Conservation (phyloP, 805 yeast species). For the Yarrowia sp. region DNA sequence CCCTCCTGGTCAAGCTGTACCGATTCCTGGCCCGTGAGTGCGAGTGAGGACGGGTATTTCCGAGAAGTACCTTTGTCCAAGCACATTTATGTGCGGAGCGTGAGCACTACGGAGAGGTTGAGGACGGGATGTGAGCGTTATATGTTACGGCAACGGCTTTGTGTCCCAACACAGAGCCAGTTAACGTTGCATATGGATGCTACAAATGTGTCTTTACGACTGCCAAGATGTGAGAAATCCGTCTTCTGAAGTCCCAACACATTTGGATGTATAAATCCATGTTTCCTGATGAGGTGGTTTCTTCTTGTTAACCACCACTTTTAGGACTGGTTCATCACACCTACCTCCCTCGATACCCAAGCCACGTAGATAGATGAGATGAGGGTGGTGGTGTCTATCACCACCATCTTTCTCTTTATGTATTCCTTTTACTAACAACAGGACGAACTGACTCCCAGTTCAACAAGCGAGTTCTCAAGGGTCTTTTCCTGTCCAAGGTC, state of each 20-base stretch:
- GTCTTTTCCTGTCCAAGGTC: constrained; percentile 95
- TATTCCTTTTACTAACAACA: constrained; percentile 45
- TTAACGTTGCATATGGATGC: too few species aligned
- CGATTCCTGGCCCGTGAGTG: constrained; percentile 99
- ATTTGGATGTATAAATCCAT: too few species aligned
- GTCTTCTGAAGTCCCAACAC: too few species aligned
- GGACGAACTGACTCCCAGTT: constrained; percentile 98
- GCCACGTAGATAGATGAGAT: not conserved
- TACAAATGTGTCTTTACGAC: too few species aligned
- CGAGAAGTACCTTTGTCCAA: not conserved
- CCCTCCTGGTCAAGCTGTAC: constrained; percentile 96
- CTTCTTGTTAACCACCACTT: too few species aligned
- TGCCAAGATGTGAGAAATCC: too few species aligned
- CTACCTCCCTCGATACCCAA: constrained; percentile 9
- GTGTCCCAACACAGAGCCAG: too few species aligned
- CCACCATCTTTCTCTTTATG: not conserved
- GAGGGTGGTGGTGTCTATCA: too few species aligned
- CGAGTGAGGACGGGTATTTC: constrained; percentile 27
- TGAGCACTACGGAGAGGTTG: constrained; percentile 34
- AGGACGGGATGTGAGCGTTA: not conserved
- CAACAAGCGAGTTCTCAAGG: constrained; percentile 95
- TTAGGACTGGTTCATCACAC: too few species aligned
- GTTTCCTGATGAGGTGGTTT: too few species aligned
- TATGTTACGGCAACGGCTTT: not conserved
- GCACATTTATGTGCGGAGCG: constrained; percentile 28